Base-by-base conservation (phyloP, 2,329 filamentous ascomycete genomes). In the Arthroderma sp. region DNA sequence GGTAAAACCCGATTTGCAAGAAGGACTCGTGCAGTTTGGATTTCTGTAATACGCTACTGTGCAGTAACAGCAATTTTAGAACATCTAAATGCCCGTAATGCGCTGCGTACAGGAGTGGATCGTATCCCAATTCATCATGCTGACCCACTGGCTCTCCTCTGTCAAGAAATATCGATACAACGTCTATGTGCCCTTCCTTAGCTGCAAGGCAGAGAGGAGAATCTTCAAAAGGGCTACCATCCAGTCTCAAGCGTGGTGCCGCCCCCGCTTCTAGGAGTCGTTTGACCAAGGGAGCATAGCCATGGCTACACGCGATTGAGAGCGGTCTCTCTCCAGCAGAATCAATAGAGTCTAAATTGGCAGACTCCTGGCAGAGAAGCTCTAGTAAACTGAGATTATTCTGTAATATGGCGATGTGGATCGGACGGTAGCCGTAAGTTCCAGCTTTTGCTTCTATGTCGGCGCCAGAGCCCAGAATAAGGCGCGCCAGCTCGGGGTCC, bases 121-220 rank as follows among this genome's bases (percentile, higher is more conserved):
- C 59, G 62, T 62, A 66, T 7, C 60, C 59, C 11, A 49, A 45
- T 44, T 65, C 60, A 45, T 66, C 62, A 29, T 55, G 54, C 43
- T 59, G 59, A 9, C 55, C 44, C 5, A 58, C 54, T 2, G 60
- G 63, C 10, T 62, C 61, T 2, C 62, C 63, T 1, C 52, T 54
- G 22, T 53, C 46, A 32, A 44, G 43, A 33, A 44, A 15, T 6
- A 44, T 27, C 10, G 36, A 27, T 22, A 44, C 36, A 27, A 44
- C 37, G 10, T 10, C 34, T 42, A 30, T 49, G 29, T 44, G 27
- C 27, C 43, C 43, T 3, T 22, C 11, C 22, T 15, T 40, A 7
- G 43, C 36, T 10, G 36, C 43, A 8, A 38, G 29, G 7, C 6
- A 7, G 5, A 47, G 15, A 4, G 42, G 42, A 9, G 63, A 65